Conservation (phyloP, 1,284 basidiomycete genomes). For the Moesziomyces aphidis region DNA sequence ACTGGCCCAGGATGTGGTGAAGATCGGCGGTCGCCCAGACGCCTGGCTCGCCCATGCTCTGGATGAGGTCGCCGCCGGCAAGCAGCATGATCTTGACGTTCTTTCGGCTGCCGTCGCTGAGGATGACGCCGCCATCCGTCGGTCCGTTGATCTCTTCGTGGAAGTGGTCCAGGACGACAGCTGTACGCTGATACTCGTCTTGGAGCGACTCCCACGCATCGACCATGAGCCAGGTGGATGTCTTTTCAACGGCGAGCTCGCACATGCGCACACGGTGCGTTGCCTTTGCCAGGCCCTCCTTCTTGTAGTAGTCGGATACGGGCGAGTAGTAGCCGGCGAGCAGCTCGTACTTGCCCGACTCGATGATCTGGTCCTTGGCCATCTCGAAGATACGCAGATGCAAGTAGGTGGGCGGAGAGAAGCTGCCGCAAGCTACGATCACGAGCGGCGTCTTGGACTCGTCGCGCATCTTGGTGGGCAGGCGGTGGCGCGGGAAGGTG, state of each 20-base stretch:
- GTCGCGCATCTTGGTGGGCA: conserved; percentile 64
- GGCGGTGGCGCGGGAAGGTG: conserved; percentile 61
- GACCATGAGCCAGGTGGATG: conserved; percentile 77
- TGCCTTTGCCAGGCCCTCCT: conserved; percentile 64
- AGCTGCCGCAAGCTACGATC: conserved; percentile 72
- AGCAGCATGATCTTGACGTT: conserved; percentile 83
- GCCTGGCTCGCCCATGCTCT: conserved; percentile 98
- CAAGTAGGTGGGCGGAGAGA: conserved; percentile 73
- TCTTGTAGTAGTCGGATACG: conserved; percentile 72
- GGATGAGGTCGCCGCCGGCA: conserved; percentile 95
- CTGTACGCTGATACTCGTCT: conserved; percentile 88
- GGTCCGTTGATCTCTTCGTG: conserved; percentile 88
- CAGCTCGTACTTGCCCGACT: conserved; percentile 92
- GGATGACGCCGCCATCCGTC: conserved; percentile 54
- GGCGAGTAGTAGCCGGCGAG: conserved; percentile 94
- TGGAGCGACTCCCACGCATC: conserved; percentile 97
- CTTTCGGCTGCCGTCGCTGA: conserved; percentile 56
- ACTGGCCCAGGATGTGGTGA: conserved; percentile 93
- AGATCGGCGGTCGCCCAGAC: conserved; percentile 97
- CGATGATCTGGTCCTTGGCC: conserved; percentile 93
- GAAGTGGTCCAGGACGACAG: conserved; percentile 94
- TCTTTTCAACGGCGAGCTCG: conserved; percentile 67
- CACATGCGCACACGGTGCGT: conserved; percentile 68
- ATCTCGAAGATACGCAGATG: conserved; percentile 93
- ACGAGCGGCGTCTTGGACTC: conserved; percentile 65